phyloP scores from a whole-genome alignment of 305 asterid genomes.

The Solanum hybrid region DNA sequence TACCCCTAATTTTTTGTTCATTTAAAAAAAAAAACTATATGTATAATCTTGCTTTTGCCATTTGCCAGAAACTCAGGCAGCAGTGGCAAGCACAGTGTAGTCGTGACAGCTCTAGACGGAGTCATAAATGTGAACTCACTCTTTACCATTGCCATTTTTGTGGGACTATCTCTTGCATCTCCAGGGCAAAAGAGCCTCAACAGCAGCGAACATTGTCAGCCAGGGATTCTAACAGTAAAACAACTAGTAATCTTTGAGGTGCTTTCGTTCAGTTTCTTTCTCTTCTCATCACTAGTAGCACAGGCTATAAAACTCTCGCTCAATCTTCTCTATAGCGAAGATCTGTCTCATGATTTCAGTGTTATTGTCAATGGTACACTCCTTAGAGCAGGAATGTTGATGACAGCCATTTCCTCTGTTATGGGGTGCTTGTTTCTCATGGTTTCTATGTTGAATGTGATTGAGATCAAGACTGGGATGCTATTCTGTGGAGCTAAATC shows the following conservation, averaged over 20 bases:
- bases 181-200: slow-evolving; percentile 52
- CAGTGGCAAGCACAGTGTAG: slow-evolving; percentile 8
- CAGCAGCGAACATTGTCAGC: slow-evolving; percentile 51
- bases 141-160: slow-evolving; percentile 27
- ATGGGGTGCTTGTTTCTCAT: slow-evolving; percentile 21
- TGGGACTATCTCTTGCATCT: slow-evolving; percentile 18
- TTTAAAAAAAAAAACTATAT: not conserved
- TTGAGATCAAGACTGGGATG: slow-evolving; percentile 24
- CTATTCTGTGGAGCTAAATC: slow-evolving; percentile 18
- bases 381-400: slow-evolving; percentile 21
- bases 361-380: slow-evolving; percentile 25
- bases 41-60: not conserved
- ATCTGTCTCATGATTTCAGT: slow-evolving; percentile 29
- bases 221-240: slow-evolving; percentile 54
- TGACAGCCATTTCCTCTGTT: slow-evolving; percentile 25
- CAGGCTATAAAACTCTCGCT: slow-evolving; percentile 44
- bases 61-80: not conserved
- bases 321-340: slow-evolving; percentile 30
- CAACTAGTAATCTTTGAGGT: slow-evolving; percentile 73
- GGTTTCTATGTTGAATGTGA: slow-evolving; percentile 22
- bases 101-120: slow-evolving; percentile 26
- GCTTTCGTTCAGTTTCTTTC: slow-evolving; percentile 82
- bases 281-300: slow-evolving; percentile 78
- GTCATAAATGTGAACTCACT: slow-evolving; percentile 27
- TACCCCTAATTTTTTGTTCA: not conserved